Percentiles rank a stretch among this genome's conserved stretches.
phyloP scores from a whole-genome alignment of 164 flowering plant species.

The Cinnamomum micranthum region DNA sequence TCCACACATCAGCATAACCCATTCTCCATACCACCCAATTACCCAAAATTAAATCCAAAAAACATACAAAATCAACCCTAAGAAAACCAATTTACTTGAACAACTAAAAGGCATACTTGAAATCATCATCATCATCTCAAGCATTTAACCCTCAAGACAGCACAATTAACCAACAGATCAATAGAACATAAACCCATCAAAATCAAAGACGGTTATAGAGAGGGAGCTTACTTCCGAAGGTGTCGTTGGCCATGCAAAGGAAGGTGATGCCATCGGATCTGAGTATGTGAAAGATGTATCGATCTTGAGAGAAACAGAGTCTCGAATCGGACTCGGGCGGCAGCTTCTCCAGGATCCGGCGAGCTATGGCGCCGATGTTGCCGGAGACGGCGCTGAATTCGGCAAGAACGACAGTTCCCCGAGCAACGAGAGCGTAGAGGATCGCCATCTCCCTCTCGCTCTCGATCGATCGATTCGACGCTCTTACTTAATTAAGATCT shows the following conservation, averaged over 20 bases:
- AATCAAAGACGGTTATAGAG: neutral
- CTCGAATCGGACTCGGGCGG: constrained; percentile 63
- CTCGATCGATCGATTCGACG: too few relatives aligned
- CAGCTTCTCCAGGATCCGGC: constrained; percentile 83
- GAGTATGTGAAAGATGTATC: constrained; percentile 85
- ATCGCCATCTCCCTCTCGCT: constrained; percentile 60
- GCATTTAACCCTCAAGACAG: too few relatives aligned
- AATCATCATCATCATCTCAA: neutral
- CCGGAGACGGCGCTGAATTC: constrained; percentile 97
- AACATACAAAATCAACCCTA: neutral
- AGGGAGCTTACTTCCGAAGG: constrained; percentile 74
- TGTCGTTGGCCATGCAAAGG: constrained; percentile 94
- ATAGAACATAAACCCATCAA: too few relatives aligned
- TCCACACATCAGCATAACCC: neutral
- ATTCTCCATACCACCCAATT: neutral
- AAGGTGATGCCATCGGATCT: constrained; percentile 74
- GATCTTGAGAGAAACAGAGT: constrained; percentile 91
- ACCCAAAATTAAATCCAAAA: neutral
- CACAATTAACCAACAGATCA: neutral
- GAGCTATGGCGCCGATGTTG: constrained; percentile 76
- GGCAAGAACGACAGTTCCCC: constrained; percentile 80
- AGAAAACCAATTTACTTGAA: neutral
- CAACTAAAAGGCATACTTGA: neutral
- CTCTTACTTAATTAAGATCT: too few relatives aligned
- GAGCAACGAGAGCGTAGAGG: constrained; percentile 78